Evolutionary conservation across 1,284 basidiomycete genomes (phyloP), one percentile per base, ranked within the genome.

Genomic region (Ceratobasidium theobromae): DNA sequence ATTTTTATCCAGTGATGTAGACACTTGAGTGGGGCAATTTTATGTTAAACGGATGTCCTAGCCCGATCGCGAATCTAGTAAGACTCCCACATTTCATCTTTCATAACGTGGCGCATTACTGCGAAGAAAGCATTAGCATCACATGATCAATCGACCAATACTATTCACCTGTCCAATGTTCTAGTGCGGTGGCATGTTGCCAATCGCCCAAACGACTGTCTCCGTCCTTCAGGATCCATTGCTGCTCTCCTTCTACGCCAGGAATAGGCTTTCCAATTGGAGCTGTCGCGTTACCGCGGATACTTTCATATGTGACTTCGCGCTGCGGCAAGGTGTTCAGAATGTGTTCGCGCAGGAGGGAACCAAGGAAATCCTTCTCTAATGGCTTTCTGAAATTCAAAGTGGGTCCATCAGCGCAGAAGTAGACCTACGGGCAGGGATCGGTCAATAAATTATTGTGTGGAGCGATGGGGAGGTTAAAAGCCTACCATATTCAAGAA

Each of bases 131-230:
- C 43, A 16, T n/a, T 60, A 62, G 68, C 62, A 57, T 23, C 65
- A 48, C 21, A n/a, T 23, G 6, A 27, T 33, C 40, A 30, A 38
- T 41, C 43, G 14, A 40, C 30, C 4, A 21, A 33, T 14, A 23
- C 5, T 4, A 80, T 87, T 72, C 73, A 91, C 90, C 76, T 71
- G 82, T 83, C 92, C 92, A 95, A 70, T 93, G 92, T 53, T 85
- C 81, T 49, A 84, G 70, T 0, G 84, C 85, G 70, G 84, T 82
- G 46, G 78, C 77, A 53, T 80, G 76, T 74, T 90, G 88, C 77
- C 87, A 82, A 38, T 81, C 79, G 33, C 79, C 80, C 52, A 91
- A 76, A 25, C 80, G 80, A 72, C 90, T 89, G 41, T 80, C 75
- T 35, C 72, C 72, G 74, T 91, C 89, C 0, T 78, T 85, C 64